Evolutionary conservation across 2,329 filamentous ascomycete species (phyloP).

Genomic region (Curvularia hawaiiensis): DNA sequence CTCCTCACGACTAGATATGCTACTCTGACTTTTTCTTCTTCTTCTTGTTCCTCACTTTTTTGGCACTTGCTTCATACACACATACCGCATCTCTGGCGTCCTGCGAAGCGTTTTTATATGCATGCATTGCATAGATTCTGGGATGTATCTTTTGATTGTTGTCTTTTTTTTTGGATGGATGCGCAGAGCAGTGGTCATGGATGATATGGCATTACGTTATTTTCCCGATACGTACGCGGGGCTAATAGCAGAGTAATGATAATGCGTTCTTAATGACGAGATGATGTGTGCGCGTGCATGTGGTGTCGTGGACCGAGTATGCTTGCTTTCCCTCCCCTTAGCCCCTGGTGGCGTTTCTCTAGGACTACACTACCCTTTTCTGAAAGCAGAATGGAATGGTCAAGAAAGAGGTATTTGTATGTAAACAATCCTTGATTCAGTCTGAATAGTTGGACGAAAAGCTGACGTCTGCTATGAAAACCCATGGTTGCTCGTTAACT

Average conservation of each 20-base stretch:
- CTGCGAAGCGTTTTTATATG: not conserved
- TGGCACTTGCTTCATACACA: not conserved
- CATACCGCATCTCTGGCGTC: slow-evolving; percentile 5
- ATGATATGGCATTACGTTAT: not conserved
- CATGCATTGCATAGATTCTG: slow-evolving; percentile 5
- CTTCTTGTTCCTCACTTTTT: not conserved
- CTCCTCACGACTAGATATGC: not conserved
- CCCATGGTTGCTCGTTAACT: too few relatives aligned
- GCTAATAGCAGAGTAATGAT: slow-evolving; percentile 5
- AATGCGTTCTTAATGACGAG: slow-evolving; percentile 1
- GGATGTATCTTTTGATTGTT: not conserved
- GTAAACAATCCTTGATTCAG: too few relatives aligned
- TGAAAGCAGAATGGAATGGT: too few relatives aligned
- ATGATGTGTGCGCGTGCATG: not conserved
- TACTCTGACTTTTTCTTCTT: not conserved
- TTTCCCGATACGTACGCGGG: not conserved
- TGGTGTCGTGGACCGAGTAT: not conserved
- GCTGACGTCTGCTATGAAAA: too few relatives aligned
- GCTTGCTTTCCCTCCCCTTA: not conserved
- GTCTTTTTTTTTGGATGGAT: not conserved
- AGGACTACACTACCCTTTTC: too few relatives aligned
- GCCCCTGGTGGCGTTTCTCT: too few relatives aligned
- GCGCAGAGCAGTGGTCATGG: not conserved
- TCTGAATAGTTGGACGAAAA: too few relatives aligned
- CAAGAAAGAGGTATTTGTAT: not conserved